phyloP scores from a whole-genome alignment of 2,329 filamentous ascomycete genomes.

The Monosporascus sp. region DNA sequence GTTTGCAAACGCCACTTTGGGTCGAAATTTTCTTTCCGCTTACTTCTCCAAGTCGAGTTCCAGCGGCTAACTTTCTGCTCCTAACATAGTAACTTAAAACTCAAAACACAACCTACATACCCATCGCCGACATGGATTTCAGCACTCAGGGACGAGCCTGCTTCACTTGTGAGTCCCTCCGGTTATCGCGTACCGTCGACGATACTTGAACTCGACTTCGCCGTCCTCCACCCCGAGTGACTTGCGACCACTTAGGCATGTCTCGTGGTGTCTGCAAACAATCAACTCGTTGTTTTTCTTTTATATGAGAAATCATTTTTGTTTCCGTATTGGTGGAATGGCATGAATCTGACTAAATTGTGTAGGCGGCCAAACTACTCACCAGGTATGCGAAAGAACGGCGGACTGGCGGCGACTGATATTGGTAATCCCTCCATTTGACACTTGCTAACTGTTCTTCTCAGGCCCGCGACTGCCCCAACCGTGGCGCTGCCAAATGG shows the following conservation, averaged over 20 bases:
- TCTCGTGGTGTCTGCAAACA: background rate
- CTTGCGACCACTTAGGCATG: background rate
- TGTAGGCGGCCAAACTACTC: constrained; percentile 65
- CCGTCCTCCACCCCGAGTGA: background rate
- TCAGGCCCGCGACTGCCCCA: constrained; percentile 80
- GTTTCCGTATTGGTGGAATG: constrained; percentile 12
- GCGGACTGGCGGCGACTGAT: constrained; percentile 13
- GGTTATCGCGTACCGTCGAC: background rate
- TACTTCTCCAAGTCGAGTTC: background rate
- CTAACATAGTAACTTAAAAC: background rate
- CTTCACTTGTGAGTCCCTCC: constrained; percentile 43
- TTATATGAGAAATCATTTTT: constrained; percentile 14
- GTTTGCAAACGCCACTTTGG: no score
- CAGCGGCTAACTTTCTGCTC: background rate
- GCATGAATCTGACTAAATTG: constrained; percentile 22
- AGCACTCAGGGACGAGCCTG: constrained; percentile 38
- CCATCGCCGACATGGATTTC: constrained; percentile 37
- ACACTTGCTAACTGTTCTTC: constrained; percentile 19
- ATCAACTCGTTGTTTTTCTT: background rate
- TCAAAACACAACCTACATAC: background rate
- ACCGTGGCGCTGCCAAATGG: constrained; percentile 78
- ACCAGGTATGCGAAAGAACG: constrained; percentile 57
- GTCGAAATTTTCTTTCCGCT: background rate
- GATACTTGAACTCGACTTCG: background rate
- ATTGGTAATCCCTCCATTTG: constrained; percentile 5